Percentiles rank a stretch among this genome's conserved stretches.
These are phyloP conservation scores for Hirsutella rhossiliensis DNA, from an alignment of 2,329 filamentous ascomycete genomes.

Conservation along the genomic window DNA sequence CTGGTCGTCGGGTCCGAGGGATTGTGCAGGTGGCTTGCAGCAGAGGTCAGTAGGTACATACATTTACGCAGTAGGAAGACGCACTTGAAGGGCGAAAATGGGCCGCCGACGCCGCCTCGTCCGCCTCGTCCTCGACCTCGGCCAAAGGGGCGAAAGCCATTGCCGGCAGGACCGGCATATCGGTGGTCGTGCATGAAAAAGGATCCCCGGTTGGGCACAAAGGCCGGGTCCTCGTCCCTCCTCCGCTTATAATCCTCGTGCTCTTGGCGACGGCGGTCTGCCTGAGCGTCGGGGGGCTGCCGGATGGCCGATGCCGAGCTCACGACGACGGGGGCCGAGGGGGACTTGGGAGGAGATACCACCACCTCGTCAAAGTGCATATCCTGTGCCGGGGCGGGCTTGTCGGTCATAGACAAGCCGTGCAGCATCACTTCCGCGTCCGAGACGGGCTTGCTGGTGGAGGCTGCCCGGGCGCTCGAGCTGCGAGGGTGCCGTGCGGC, in stretches of 20 bases:
- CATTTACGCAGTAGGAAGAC: no score
- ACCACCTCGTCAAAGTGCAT: conserved; percentile 33
- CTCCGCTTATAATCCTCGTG: conserved; percentile 86
- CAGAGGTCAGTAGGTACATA: conserved; percentile 12
- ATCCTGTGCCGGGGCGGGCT: conserved; percentile 27
- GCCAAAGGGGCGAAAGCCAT: conserved; percentile 63
- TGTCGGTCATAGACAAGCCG: conserved; percentile 33
- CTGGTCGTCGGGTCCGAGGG: conserved; percentile 52
- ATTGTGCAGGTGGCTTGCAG: conserved; percentile 26
- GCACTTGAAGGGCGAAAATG: conserved; percentile 52
- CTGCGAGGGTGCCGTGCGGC: conserved; percentile 17
- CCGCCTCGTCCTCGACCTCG: conserved; percentile 52
- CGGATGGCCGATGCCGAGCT: conserved; percentile 37
- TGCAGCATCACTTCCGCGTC: conserved; percentile 51
- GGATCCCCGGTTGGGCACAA: conserved; percentile 84
- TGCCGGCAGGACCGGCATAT: conserved; percentile 62
- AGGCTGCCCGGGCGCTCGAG: conserved; percentile 18
- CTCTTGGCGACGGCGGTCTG: conserved; percentile 66
- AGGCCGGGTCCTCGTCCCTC: conserved; percentile 78
- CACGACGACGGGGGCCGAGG: conserved; percentile 38
- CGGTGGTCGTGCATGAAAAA: conserved; percentile 98
- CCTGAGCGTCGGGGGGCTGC: conserved; percentile 41
- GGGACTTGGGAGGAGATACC: conserved; percentile 25
- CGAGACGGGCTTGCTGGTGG: conserved; percentile 22
- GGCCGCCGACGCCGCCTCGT: conserved; percentile 45